phyloP scores from a whole-genome alignment of 2,329 filamentous ascomycete genomes.

The Claviceps citrina region DNA sequence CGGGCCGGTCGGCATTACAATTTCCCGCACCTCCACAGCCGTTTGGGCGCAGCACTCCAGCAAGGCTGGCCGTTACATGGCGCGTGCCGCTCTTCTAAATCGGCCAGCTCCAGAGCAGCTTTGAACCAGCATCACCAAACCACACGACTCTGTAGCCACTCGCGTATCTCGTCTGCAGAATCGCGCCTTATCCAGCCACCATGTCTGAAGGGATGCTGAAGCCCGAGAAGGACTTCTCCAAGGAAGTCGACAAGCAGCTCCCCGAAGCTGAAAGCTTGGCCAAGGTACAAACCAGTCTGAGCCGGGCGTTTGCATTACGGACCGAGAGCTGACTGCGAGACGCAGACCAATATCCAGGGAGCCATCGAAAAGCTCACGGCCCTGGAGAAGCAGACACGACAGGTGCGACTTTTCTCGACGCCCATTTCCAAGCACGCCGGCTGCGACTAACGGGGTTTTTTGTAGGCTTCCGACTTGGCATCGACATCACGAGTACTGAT shows the following conservation, averaged over 20 bases:
- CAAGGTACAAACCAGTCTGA: slow-evolving; percentile 37
- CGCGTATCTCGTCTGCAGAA: neutral
- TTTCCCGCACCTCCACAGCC: slow-evolving; percentile 20
- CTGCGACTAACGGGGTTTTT: slow-evolving; percentile 6
- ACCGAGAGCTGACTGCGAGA: slow-evolving; percentile 5
- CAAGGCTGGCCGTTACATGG: slow-evolving; percentile 11
- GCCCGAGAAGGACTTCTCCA: slow-evolving; percentile 97
- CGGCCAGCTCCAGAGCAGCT: slow-evolving; percentile 13
- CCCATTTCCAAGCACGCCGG: slow-evolving; percentile 7
- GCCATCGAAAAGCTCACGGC: slow-evolving; percentile 86
- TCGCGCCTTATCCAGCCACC: slow-evolving; percentile 10
- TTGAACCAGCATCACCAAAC: slow-evolving; percentile 9
- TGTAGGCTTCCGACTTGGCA: slow-evolving; percentile 79
- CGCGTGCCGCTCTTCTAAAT: slow-evolving; percentile 6
- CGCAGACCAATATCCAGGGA: slow-evolving; percentile 59
- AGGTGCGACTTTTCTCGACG: slow-evolving; percentile 39
- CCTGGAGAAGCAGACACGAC: slow-evolving; percentile 93
- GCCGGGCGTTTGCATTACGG: slow-evolving; percentile 20
- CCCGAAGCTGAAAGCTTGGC: slow-evolving; percentile 82
- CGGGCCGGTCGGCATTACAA: slow-evolving; percentile 2
- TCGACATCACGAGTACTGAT: slow-evolving; percentile 83
- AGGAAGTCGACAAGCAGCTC: slow-evolving; percentile 84
- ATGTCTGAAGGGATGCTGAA: slow-evolving; percentile 79
- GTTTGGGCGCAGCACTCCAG: slow-evolving; percentile 11
- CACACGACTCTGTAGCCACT: neutral